Evolutionary conservation across 2,329 filamentous ascomycete genomes (phyloP), one percentile per base, ranked within the genome.

Genomic region (Bipolaris victoriae): DNA sequence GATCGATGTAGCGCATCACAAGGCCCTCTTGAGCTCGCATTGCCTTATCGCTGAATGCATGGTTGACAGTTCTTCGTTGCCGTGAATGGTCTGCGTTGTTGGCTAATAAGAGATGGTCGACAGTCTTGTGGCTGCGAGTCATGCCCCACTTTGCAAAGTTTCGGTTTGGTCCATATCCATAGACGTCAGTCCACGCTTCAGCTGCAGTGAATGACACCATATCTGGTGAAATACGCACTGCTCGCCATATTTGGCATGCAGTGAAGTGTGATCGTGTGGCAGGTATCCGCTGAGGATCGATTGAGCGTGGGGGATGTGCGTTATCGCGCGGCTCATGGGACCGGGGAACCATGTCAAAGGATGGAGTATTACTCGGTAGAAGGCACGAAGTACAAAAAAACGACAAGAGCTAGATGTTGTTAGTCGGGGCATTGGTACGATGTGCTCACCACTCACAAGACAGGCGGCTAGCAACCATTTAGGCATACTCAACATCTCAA

Each of bases 121-220:
- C 18, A 11, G 36, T 24, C 31, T 57, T 57, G 20, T 52, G 35
- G 7, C 54, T 46, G 22, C 29, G 26, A 18, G 20, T 52, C 37
- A 22, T 48, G 6, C 44, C 44, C 41, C 50, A 46, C 18, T n/a
- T 39, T 7, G 20, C 29, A 22, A 22, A 57, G 35, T 35, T 43
- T 10, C 10, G 55, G n/a, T 44, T 33, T 9, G n/a, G 18, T 22
- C 43, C 44, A 18, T 64, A 61, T 18, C 74, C 75, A 54, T 74
- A 77, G 43, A 78, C 75, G 16, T 77, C 76, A 43, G 68, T 68
- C 67, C 72, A 77, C 3, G 73, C 73, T 0, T 74, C 68, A n/a
- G 62, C 65, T 11, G 68, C 35, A 24, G 16, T 55, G n/a, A 59
- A 46, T 2, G 49, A 49, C 7, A 62, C 7, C 16, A 41, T 37